Evolutionary conservation across 2,329 filamentous ascomycete species (phyloP).

Genomic region (Ceratocystis eucalypticola): DNA sequence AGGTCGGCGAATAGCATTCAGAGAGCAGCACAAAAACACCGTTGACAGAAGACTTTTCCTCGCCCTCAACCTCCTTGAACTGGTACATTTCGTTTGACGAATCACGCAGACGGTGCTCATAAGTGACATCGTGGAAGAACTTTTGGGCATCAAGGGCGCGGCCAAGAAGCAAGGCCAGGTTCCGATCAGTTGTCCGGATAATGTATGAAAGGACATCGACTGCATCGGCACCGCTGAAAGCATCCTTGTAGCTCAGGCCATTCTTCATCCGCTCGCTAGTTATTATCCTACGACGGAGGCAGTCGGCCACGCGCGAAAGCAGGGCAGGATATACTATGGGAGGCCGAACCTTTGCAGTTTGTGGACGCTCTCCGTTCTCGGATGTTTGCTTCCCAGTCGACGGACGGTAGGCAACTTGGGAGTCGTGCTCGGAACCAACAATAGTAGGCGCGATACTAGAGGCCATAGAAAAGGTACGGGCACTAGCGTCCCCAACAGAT

Average conservation of each 20-base stretch:
- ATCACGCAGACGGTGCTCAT: constrained; percentile 88
- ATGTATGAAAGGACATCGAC: constrained; percentile 94
- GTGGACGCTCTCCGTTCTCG: constrained; percentile 40
- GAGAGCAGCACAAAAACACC: constrained; percentile 93
- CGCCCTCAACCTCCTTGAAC: constrained; percentile 59
- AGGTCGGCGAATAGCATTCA: constrained; percentile 96
- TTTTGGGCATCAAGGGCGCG: constrained; percentile 92
- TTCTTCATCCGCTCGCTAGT: constrained; percentile 88
- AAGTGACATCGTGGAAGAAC: constrained; percentile 98
- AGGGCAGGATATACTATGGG: constrained; percentile 89
- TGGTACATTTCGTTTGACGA: constrained; percentile 93
- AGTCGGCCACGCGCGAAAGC: constrained; percentile 82
- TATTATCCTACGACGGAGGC: constrained; percentile 78
- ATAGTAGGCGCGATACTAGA: constrained; percentile 65
- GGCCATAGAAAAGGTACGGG: constrained; percentile 79
- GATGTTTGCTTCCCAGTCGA: constrained; percentile 43
- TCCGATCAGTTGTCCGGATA: constrained; percentile 91
- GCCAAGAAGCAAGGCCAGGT: constrained; percentile 79
- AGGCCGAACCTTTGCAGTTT: constrained; percentile 50
- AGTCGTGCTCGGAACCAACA: constrained; percentile 45
- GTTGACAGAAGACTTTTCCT: constrained; percentile 62
- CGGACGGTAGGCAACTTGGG: constrained; percentile 41
- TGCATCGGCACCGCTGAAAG: constrained; percentile 88
- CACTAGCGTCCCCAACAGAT: constrained; percentile 36
- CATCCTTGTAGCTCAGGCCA: constrained; percentile 90